Evolutionary conservation across 441 rosid species (phyloP), one percentile per base, ranked within the genome.

Genomic region (Arabidopsis hybrid): DNA sequence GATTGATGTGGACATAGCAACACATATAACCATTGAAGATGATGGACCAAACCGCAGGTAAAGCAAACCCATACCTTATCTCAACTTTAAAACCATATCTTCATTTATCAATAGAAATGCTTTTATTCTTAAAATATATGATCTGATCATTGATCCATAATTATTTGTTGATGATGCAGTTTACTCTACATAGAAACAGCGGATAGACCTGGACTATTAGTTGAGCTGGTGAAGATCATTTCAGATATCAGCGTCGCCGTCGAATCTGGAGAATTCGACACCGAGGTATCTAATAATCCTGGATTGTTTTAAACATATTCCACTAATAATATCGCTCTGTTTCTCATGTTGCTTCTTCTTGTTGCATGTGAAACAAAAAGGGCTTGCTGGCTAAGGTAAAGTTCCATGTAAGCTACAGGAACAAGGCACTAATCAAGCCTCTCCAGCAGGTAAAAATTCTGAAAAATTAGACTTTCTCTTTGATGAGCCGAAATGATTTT

Each of bases 1-100:
- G 99, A 88, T 95, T 83, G 99, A 95, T 82, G 91, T 95, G 73
- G 98, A 95, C 81, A 90, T 95, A 75, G 96, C 97, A 69, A 95
- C 99, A 50, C 97, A 57, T 74, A 36, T 92, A 78, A 84, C 12
- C 31, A 76, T 95, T 52, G 42, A 32, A 39, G 92, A 92, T 74
- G 99, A 95, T 69, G 85, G 96, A 67, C 86, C 86, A 45, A 86
- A 91, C 16, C 85, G 95, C 75, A 95, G 99, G 98, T 92, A 86
- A 83, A 35, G 3, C 29, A 43, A 67, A 13, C 16, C 11, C 51
- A 59, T 46, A 73, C 63, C 46, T 68, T 61, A 62, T 61, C 74
- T 26, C 47, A 43, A 17, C 39, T 52, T 16, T 11, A 3, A 1
- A 12, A 51, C 55, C 36, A 17, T 51, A 43, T 57, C 76, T 72